These are phyloP conservation scores for Gelatoporia subvermispora DNA, from an alignment of 768 basidiomycete genomes.

Conservation along the genomic window DNA sequence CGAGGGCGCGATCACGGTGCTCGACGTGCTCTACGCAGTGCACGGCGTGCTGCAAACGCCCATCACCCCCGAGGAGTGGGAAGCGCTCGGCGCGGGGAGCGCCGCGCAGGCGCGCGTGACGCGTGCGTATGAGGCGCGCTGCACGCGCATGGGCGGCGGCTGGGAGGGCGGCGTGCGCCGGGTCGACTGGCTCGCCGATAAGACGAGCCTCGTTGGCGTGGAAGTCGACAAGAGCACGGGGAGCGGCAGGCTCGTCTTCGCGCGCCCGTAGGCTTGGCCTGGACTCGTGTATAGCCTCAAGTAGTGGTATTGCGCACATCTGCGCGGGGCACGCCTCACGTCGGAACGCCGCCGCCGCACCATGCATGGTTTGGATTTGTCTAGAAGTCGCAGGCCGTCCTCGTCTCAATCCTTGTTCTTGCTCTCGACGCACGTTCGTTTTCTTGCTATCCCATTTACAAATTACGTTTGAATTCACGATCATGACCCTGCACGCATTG, in stretches of 20 bases:
- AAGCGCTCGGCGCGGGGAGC: constrained; percentile 48
- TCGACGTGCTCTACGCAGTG: constrained; percentile 58
- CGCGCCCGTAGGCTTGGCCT: constrained; percentile 28
- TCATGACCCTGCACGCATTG: too few relatives aligned
- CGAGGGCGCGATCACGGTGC: constrained; percentile 43
- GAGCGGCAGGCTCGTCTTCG: constrained; percentile 48
- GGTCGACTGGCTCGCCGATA: constrained; percentile 61
- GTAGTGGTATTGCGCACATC: too few relatives aligned
- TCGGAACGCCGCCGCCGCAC: too few relatives aligned
- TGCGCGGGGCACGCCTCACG: too few relatives aligned
- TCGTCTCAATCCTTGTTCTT: constrained; percentile 8
- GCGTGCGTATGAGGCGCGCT: constrained; percentile 59
- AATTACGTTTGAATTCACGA: too few relatives aligned
- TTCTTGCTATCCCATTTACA: neutral
- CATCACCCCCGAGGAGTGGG: constrained; percentile 66
- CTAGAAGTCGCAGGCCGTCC: neutral
- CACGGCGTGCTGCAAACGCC: constrained; percentile 50
- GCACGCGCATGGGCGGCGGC: constrained; percentile 53
- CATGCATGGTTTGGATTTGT: too few relatives aligned
- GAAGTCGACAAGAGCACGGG: constrained; percentile 46
- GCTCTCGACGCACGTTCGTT: constrained; percentile 1
- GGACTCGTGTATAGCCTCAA: too few relatives aligned
- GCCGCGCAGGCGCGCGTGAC: constrained; percentile 55
- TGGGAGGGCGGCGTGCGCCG: constrained; percentile 68
- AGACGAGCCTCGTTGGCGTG: constrained; percentile 55